Evolutionary conservation across 2,329 filamentous ascomycete species (phyloP).

Genomic region (Colletotrichum liriopes): DNA sequence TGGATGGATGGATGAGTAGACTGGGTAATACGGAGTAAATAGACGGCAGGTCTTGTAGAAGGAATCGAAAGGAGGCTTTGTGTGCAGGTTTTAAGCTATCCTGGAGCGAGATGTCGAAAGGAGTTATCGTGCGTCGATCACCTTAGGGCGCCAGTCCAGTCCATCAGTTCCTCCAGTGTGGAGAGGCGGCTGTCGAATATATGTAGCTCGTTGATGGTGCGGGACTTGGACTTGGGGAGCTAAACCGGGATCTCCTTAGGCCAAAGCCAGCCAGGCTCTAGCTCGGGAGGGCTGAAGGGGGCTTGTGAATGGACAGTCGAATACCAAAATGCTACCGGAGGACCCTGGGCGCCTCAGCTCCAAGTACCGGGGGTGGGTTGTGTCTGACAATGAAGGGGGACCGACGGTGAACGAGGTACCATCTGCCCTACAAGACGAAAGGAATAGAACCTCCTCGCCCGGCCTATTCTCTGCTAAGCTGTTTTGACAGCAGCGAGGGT

Average conservation of each 20-base stretch:
- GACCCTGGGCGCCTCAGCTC: slow-evolving; percentile 42
- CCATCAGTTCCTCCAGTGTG: slow-evolving; percentile 33
- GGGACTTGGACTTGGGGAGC: slow-evolving; percentile 43
- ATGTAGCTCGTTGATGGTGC: slow-evolving; percentile 43
- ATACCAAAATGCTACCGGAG: slow-evolving; percentile 35
- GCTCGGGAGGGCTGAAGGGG: slow-evolving; percentile 57
- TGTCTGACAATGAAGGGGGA: slow-evolving; percentile 32
- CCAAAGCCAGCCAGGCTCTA: slow-evolving; percentile 51
- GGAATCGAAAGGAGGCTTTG: slow-evolving; percentile 40
- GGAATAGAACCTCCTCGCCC: not conserved
- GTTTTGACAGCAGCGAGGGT: slow-evolving; percentile 9
- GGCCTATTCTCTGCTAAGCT: slow-evolving; percentile 6
- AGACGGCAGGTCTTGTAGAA: slow-evolving; percentile 24
- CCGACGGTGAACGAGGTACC: slow-evolving; percentile 14
- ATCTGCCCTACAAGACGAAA: slow-evolving; percentile 30
- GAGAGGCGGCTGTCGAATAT: slow-evolving; percentile 43
- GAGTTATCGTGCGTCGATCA: slow-evolving; percentile 43
- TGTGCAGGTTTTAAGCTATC: slow-evolving; percentile 39
- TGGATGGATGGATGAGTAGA: slow-evolving; percentile 7
- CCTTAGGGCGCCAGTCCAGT: slow-evolving; percentile 38
- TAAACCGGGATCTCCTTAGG: slow-evolving; percentile 52
- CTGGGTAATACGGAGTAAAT: slow-evolving; percentile 5
- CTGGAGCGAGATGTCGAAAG: slow-evolving; percentile 41
- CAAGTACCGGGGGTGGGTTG: slow-evolving; percentile 38
- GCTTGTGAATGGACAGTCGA: slow-evolving; percentile 42